A percentile compares a stretch with the other conserved stretches of the same genome.
phyloP scores from a whole-genome alignment of 345 rosid species.

The Aquilaria yunnanensis region DNA sequence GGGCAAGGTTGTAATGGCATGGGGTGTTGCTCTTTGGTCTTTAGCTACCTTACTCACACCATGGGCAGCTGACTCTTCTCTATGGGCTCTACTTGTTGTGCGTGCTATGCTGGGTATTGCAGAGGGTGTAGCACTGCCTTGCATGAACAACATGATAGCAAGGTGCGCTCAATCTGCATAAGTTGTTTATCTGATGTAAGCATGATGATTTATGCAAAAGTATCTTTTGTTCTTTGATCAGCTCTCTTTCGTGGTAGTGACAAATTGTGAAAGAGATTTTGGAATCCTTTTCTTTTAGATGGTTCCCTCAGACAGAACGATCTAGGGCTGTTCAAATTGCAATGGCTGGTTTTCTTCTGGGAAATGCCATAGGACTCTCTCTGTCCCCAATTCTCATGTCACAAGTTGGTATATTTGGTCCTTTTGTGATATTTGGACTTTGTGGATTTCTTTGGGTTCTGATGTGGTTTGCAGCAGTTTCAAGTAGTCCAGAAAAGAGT shows the following conservation, averaged over 20 bases:
- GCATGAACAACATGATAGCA: slow-evolving; percentile 96
- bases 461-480: slow-evolving; percentile 86
- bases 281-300: slow-evolving; percentile 47
- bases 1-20: slow-evolving; percentile 87
- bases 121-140: slow-evolving; percentile 99
- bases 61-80: slow-evolving; percentile 89
- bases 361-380: slow-evolving; percentile 79
- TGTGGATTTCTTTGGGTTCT: slow-evolving; percentile 94
- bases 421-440: slow-evolving; percentile 85
- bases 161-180: slow-evolving; percentile 43
- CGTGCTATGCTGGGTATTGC: slow-evolving; percentile 85
- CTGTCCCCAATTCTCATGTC: slow-evolving; percentile 93
- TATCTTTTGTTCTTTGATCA: background rate
- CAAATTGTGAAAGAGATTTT: slow-evolving; percentile 27
- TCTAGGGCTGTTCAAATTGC: slow-evolving; percentile 92
- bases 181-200: slow-evolving; percentile 16
- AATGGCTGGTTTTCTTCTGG: slow-evolving; percentile 95
- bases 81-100: slow-evolving; percentile 60
- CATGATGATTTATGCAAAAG: background rate
- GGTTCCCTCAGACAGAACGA: slow-evolving; percentile 94
- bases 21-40: slow-evolving; percentile 95
- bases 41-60: slow-evolving; percentile 89
- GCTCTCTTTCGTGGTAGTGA: slow-evolving; percentile 11
- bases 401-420: slow-evolving; percentile 82
- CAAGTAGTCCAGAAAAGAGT: slow-evolving; percentile 63